phyloP scores from a whole-genome alignment of 495 filamentous ascomycete species.

The Hypomontagnella monticulosa region DNA sequence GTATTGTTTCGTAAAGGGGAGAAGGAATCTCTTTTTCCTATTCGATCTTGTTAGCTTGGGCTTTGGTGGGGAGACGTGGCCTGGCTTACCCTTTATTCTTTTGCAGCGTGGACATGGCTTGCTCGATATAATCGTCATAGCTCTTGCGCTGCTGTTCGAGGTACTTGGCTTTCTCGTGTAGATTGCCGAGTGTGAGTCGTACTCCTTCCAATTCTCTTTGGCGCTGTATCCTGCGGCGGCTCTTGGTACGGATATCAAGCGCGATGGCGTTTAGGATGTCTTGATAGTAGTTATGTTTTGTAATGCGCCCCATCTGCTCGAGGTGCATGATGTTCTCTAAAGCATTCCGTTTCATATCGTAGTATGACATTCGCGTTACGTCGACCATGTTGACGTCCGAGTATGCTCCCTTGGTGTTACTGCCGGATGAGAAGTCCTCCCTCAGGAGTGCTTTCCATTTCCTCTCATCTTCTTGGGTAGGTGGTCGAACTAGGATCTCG shows the following conservation, averaged over 20 bases:
- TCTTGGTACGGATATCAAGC: slow-evolving; percentile 95
- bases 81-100: slow-evolving; percentile 82
- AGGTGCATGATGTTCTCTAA: slow-evolving; percentile 93
- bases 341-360: slow-evolving; percentile 89
- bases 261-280: slow-evolving; percentile 97
- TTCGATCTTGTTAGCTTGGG: slow-evolving; percentile 21
- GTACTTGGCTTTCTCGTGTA: slow-evolving; percentile 91
- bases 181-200: slow-evolving; percentile 79
- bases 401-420: slow-evolving; percentile 81
- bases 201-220: slow-evolving; percentile 91
- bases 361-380: slow-evolving; percentile 88
- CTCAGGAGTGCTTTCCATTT: slow-evolving; percentile 83
- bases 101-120: slow-evolving; percentile 98
- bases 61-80: neutral
- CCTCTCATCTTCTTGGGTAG: slow-evolving; percentile 85
- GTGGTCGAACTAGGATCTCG: slow-evolving; percentile 93
- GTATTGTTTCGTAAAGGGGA: slow-evolving; percentile 99
- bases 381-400: slow-evolving; percentile 91
- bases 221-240: slow-evolving; percentile 87
- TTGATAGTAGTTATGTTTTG: slow-evolving; percentile 93
- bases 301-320: slow-evolving; percentile 85
- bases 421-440: slow-evolving; percentile 80
- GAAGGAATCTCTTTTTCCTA: slow-evolving; percentile 87
- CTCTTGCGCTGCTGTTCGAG: slow-evolving; percentile 94
- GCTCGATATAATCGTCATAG: slow-evolving; percentile 99